Percentiles rank a stretch among this genome's conserved stretches.
Conservation (phyloP, 805 yeast species). For the Torulaspora quercuum region DNA sequence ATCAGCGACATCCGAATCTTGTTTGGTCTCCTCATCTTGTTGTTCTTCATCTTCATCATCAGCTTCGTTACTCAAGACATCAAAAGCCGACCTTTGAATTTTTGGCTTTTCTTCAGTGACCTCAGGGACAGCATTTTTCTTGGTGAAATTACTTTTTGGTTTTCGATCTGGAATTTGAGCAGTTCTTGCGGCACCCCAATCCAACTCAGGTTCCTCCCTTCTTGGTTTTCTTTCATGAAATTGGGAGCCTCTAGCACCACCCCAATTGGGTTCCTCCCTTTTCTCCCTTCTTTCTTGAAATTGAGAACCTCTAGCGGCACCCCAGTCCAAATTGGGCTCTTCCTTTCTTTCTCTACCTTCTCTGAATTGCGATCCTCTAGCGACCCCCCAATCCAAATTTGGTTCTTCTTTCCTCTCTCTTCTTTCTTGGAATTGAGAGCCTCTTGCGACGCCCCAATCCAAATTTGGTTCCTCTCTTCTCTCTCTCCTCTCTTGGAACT, state of each 20-base stretch:
- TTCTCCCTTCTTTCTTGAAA: constrained; percentile 27
- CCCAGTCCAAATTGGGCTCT: constrained; percentile 62
- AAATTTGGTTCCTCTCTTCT: constrained; percentile 49
- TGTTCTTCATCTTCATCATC: constrained; percentile 40
- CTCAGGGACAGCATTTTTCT: constrained; percentile 21
- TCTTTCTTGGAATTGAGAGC: constrained; percentile 29
- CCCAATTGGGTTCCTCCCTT: constrained; percentile 41
- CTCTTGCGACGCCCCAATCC: constrained; percentile 56
- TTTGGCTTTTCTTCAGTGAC: constrained; percentile 35
- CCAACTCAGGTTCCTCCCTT: constrained; percentile 42
- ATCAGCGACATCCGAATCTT: constrained; percentile 20
- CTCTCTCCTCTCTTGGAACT: constrained; percentile 36
- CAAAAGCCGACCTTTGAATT: constrained; percentile 46
- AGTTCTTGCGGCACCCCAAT: constrained; percentile 41
- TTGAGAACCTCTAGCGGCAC: constrained; percentile 42
- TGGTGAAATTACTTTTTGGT: constrained; percentile 24
- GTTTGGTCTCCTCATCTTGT: constrained; percentile 18
- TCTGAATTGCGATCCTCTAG: constrained; percentile 38
- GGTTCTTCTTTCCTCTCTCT: constrained; percentile 38
- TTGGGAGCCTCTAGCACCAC: constrained; percentile 38
- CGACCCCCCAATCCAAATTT: constrained; percentile 34
- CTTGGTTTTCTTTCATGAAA: constrained; percentile 33
- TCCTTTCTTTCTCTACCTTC: constrained; percentile 36
- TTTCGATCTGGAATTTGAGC: constrained; percentile 36
- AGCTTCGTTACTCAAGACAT: constrained; percentile 50